A percentile compares a stretch with the other conserved stretches of the same genome.
These are phyloP conservation scores for Sclerotinia borealis DNA, from an alignment of 2,329 filamentous ascomycete species.

Conservation along the genomic window DNA sequence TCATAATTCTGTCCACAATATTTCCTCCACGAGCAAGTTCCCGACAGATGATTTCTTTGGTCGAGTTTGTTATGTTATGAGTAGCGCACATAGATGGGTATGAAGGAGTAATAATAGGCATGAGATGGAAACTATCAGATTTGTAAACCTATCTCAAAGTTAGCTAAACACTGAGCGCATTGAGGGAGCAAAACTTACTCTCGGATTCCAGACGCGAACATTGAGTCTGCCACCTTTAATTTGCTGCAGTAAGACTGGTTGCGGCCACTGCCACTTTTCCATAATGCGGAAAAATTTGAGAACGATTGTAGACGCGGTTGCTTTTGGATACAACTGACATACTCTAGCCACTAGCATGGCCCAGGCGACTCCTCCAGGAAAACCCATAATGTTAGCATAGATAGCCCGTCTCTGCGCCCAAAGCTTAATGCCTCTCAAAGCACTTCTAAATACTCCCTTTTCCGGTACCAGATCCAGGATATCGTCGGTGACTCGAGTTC, in stretches of 20 bases:
- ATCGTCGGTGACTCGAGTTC: slow-evolving; percentile 89
- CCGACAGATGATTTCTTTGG: slow-evolving; percentile 73
- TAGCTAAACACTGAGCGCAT: slow-evolving; percentile 21
- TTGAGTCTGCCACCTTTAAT: slow-evolving; percentile 78
- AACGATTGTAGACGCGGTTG: slow-evolving; percentile 80
- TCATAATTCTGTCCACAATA: slow-evolving; percentile 73
- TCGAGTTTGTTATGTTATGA: slow-evolving; percentile 85
- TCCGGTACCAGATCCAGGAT: slow-evolving; percentile 86
- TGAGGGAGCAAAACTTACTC: slow-evolving; percentile 45
- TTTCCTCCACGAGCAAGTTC: slow-evolving; percentile 74
- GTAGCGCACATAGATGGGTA: slow-evolving; percentile 98
- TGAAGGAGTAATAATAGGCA: slow-evolving; percentile 97
- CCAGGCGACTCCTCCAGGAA: slow-evolving; percentile 95
- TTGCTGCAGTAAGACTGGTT: slow-evolving; percentile 82
- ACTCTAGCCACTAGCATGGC: slow-evolving; percentile 95
- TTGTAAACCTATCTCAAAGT: slow-evolving; percentile 19
- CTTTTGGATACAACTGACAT: slow-evolving; percentile 92
- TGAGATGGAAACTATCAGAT: slow-evolving; percentile 73
- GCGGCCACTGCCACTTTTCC: slow-evolving; percentile 86
- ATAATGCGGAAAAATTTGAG: slow-evolving; percentile 94
- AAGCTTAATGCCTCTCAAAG: slow-evolving; percentile 86
- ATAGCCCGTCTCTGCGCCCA: slow-evolving; percentile 92
- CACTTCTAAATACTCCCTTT: slow-evolving; percentile 80
- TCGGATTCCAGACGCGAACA: slow-evolving; percentile 90
- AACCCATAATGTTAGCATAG: slow-evolving; percentile 94